These are phyloP conservation scores for Arctostaphylos glauca DNA, from an alignment of 148 eudicot species.

Conservation along the genomic window DNA sequence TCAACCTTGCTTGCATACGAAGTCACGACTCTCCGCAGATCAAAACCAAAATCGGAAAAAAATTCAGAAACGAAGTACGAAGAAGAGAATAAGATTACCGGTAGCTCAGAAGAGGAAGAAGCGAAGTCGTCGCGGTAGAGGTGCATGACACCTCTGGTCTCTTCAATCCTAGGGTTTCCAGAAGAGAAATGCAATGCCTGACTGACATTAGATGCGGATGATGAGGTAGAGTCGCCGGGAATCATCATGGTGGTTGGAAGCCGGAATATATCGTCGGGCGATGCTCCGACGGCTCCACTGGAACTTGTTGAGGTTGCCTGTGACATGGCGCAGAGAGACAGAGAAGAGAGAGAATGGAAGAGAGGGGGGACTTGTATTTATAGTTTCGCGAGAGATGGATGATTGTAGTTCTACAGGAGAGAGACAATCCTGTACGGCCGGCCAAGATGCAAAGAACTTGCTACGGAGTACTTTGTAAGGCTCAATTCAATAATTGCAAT, in stretches of 20 bases:
- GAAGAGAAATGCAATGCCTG: constrained; percentile 68
- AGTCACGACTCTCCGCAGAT: not conserved
- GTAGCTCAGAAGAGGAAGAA: constrained; percentile 45
- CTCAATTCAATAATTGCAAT: no score
- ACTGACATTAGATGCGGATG: constrained; percentile 27
- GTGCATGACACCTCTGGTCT: constrained; percentile 74
- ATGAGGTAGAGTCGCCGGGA: constrained; percentile 30
- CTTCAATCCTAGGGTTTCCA: constrained; percentile 97
- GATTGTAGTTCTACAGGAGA: not conserved
- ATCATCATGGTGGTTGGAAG: constrained; percentile 13
- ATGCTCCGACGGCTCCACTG: constrained; percentile 22
- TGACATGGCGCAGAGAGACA: constrained; percentile 14
- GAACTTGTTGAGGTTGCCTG: constrained; percentile 39
- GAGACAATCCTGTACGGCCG: not conserved
- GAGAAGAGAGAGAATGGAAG: not conserved
- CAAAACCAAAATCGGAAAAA: not conserved
- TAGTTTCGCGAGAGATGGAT: not conserved
- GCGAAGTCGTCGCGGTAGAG: constrained; percentile 44
- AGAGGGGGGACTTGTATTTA: not conserved
- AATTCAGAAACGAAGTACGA: not conserved
- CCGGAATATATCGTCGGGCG: constrained; percentile 27
- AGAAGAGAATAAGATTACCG: constrained; percentile 38
- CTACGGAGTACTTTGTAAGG: no score
- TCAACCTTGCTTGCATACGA: not conserved
- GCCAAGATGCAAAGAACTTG: no score